Conservation (phyloP, 768 basidiomycete genomes). For the Termitomyces sp. region DNA sequence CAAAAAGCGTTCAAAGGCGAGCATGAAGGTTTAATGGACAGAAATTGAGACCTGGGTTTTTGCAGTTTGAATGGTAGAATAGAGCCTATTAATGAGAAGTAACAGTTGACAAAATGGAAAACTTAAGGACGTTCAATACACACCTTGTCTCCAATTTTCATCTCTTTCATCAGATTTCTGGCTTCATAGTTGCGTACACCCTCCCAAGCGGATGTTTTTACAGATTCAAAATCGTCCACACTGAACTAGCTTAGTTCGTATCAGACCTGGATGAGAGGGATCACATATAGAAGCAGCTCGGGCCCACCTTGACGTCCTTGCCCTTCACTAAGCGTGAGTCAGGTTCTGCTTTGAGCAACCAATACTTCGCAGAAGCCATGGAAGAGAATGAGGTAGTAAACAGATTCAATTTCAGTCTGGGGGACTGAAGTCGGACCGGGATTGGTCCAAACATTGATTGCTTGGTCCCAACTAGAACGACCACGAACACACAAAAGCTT, state of each 20-base stretch:
- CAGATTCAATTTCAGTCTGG: background rate
- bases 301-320: constrained; percentile 72
- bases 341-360: constrained; percentile 87
- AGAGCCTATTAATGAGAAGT: constrained; percentile 47
- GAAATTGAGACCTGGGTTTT: constrained; percentile 54
- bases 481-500: too few species aligned
- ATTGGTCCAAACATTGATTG: background rate
- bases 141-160: constrained; percentile 73
- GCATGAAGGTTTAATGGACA: background rate
- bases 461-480: too few species aligned
- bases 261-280: background rate
- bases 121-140: constrained; percentile 6
- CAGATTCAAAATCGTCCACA: constrained; percentile 78
- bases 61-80: constrained; percentile 88
- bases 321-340: constrained; percentile 82
- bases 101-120: background rate
- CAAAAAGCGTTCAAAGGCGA: background rate
- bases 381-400: background rate
- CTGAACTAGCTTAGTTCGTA: constrained; percentile 52
- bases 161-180: constrained; percentile 77
- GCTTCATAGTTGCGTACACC: constrained; percentile 86
- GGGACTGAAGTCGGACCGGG: background rate
- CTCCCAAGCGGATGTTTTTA: constrained; percentile 74
- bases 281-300: background rate
- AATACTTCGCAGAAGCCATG: constrained; percentile 31